Base-by-base conservation (phyloP, 352 stramenopile genomes). In the Achlya hypogyna region DNA sequence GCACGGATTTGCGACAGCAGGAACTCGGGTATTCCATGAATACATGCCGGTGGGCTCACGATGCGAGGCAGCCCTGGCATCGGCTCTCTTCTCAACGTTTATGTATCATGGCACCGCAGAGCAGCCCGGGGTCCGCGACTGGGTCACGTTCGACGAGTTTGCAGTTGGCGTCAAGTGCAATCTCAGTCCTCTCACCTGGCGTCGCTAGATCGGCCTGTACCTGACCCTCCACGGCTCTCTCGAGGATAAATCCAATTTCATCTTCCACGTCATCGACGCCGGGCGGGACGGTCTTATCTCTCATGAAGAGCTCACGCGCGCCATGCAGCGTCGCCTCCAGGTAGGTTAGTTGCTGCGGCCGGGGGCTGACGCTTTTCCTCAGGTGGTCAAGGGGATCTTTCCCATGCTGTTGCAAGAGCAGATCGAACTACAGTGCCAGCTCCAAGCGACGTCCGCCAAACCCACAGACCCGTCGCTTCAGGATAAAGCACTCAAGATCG, bases 191-290 rank as follows among this genome's bases (percentile, higher is more conserved):
- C 27, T 4, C 2, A 49, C 9, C 51, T 49, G 51, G n/a, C 14
- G 28, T 65, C 2, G 0, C 27, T 65, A 65, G 58, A 60, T 53
- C 47, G 84, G 84, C 5, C 79, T 91, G 28, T 90, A 93, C 68
- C 60, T 93, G 34, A 89, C 90, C 76, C 88, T 84, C 14, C 86
- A 89, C 64, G 84, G 84, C 29, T 86, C 82, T 1, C 81, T 89
- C 5, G 82, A 89, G 65, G 78, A 93, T 64, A 93, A 93, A 51
- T 82, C 84, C 12, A 79, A 85, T 45, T 89, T 67, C 28, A 72
- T 93, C 20, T 93, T 93, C 54, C 78, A 87, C 10, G 65, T 86
- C 64, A 86, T 93, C 42, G 86, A 93, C 62, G 76, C 75, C 31
- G 74, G 62, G 0, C 73, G 78, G 6, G 77, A 91, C 60, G 82